Evolutionary conservation across 2,329 filamentous ascomycete species (phyloP), one percentile per base, ranked within the genome.

Genomic region (Elsinoe ampelina): DNA sequence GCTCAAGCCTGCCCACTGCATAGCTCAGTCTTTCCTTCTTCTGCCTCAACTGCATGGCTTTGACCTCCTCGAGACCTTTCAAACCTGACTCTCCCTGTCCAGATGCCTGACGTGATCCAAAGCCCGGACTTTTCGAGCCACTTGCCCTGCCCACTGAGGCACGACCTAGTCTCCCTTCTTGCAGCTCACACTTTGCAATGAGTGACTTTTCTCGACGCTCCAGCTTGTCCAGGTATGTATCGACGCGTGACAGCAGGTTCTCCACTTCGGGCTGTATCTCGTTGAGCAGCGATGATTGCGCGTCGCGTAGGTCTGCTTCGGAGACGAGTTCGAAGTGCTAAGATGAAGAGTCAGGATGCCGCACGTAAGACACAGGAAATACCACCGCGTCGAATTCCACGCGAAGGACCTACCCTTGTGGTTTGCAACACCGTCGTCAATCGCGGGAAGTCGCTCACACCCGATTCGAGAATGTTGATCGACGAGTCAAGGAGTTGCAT

Each of bases 271-370:
- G 91, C n/a, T 86, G 85, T 63, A 95, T 93, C 68, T 95, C 90
- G 65, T 89, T 87, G 64, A 90, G 85, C 15, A 96, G 82, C 3
- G 89, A 85, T 62, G 87, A 79, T 71, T 96, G 91, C 32, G 91
- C 91, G 61, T 85, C 80, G 60, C 85, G 84, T 43, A 96, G 82
- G 54, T 87, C 87, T 11, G 86, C 82, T 68, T 95, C 89, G 13
- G 90, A 88, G 63, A 95, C 87, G 41, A 95, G 83, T 70, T 96
- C 91, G 72, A 95, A 96, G 74, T 95, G 91, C 85, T 95, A n/a
- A n/a, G 26, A 7, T 7, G 26, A 2, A 30, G 43, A 56, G 17
- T 15, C 32, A 58, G 48, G 39, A 35, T 38, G 32, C 54, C 39
- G 26, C 38, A 45, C 26, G 26, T 7, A 7, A 30, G 2, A 30